Evolutionary conservation across 192 early-diverging fungal species (phyloP).

Genomic region (Coemansia sp.): DNA sequence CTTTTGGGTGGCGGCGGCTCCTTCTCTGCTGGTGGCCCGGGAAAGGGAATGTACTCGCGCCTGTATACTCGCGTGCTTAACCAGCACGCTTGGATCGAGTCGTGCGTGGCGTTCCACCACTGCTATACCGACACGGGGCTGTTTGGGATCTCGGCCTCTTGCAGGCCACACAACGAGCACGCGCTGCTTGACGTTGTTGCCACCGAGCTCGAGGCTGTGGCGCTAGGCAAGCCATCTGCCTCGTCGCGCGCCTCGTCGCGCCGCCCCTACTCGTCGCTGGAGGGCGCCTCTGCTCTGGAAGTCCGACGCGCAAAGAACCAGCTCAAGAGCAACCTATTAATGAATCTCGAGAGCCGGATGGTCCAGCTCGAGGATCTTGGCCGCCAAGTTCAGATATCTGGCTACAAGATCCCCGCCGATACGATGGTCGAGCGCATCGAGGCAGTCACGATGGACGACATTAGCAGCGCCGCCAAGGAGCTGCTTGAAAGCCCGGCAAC

Average conservation of each 20-base stretch:
- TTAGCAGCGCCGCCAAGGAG: slow-evolving; percentile 74
- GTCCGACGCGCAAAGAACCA: slow-evolving; percentile 94
- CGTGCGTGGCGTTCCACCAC: slow-evolving; percentile 91
- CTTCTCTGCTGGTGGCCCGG: slow-evolving; percentile 97
- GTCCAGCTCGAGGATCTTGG: slow-evolving; percentile 96
- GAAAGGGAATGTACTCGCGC: slow-evolving; percentile 99
- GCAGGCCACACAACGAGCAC: slow-evolving; percentile 75
- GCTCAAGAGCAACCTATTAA: slow-evolving; percentile 88
- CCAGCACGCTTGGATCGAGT: slow-evolving; percentile 93
- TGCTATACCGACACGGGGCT: slow-evolving; percentile 89
- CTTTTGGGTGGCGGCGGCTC: slow-evolving; percentile 96
- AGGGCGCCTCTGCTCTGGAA: slow-evolving; percentile 58
- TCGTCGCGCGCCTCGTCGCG: slow-evolving; percentile 30
- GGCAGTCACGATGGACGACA: slow-evolving; percentile 70
- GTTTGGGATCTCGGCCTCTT: slow-evolving; percentile 91
- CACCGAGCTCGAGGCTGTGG: slow-evolving; percentile 79
- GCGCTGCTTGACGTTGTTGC: slow-evolving; percentile 81
- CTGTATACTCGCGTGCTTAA: slow-evolving; percentile 96
- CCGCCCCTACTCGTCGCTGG: slow-evolving; percentile 38
- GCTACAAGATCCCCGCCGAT: slow-evolving; percentile 70
- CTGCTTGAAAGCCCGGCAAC: slow-evolving; percentile 67
- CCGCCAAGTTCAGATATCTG: slow-evolving; percentile 77
- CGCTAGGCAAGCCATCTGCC: slow-evolving; percentile 22
- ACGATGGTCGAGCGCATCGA: slow-evolving; percentile 87
- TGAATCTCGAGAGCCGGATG: slow-evolving; percentile 91